Base-by-base conservation (phyloP, 176 grass and related monocot species). In the Triticum turgidum region DNA sequence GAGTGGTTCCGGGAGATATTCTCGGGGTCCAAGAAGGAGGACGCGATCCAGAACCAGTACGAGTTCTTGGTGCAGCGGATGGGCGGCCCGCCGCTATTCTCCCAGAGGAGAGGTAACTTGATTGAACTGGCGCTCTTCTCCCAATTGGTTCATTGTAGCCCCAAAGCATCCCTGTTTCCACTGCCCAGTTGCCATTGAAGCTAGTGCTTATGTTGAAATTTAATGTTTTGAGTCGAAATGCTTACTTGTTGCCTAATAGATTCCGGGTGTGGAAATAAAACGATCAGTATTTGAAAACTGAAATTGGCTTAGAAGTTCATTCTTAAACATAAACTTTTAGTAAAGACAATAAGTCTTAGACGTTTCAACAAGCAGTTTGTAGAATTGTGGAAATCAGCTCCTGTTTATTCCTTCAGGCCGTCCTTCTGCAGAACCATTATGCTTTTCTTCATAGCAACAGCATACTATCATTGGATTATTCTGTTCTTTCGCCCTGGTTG, bases 41-140 rank as follows among this genome's bases (percentile, higher is more conserved):
- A 99, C 10, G 97, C 94, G 10, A 99, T 99, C 81, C 90, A 12
- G 72, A 99, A 99, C 87, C 94, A 99, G 90, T 99, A 99, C 39
- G 97, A 99, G 85, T 99, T 99, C 85, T 77, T 99, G 30, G 85
- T 94, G 25, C 97, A 99, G 92, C 87, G 97, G 44, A 99, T 99
- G 97, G 97, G 97, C 63, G 97, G 94, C 74, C 97, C 97, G 6
- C 89, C 87, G 10, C 90, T 99, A 22, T 99, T 91, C 87, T 94
- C 92, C 54, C 67, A 99, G 75, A 90, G 97, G 86, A 96, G 90
- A 94, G 94, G 94, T 96, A 88, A 45, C 4, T 9, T 35, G 35
- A 56, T 21, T 45, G 13, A 2, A 20, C 6, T 8, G 12, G n/a
- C n/a, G n/a, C 11, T 44, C 38, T 14, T 37, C 5, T 80, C 58